Evolutionary conservation across 2,329 filamentous ascomycete genomes (phyloP).

Genomic region (Albifimbria verrucaria): DNA sequence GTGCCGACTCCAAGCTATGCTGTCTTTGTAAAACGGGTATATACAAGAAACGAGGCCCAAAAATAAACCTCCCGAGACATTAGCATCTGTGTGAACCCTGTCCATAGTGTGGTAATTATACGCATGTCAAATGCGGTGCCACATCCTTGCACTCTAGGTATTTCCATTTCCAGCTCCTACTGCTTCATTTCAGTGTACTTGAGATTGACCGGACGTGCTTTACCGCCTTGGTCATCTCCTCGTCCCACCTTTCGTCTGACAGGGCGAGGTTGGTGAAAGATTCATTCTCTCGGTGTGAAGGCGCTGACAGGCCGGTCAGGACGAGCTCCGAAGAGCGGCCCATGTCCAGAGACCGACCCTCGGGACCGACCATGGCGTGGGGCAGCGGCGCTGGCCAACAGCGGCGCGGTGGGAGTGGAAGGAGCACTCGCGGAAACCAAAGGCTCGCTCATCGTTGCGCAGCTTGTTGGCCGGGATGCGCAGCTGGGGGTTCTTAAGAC

Average conservation of each 20-base stretch:
- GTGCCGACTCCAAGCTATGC: not conserved
- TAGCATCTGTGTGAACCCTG: too few species aligned
- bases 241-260: slow-evolving; percentile 14
- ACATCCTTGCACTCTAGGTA: too few species aligned
- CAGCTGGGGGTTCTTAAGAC: slow-evolving; percentile 59
- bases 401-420: slow-evolving; percentile 56
- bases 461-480: slow-evolving; percentile 54
- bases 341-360: slow-evolving; percentile 6
- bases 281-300: not conserved
- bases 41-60: not conserved
- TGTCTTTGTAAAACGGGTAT: not conserved
- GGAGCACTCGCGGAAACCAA: slow-evolving; percentile 59
- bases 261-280: not conserved
- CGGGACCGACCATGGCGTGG: slow-evolving; percentile 24
- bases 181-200: slow-evolving; percentile 16
- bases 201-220: slow-evolving; percentile 28
- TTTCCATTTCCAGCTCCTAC: not conserved
- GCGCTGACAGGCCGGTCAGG: not conserved
- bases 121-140: not conserved
- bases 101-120: too few species aligned
- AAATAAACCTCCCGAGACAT: too few species aligned
- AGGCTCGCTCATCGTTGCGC: slow-evolving; percentile 53
- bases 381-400: slow-evolving; percentile 53
- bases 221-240: slow-evolving; percentile 23
- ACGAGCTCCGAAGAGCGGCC: slow-evolving; percentile 6